Evolutionary conservation across 2,329 filamentous ascomycete species (phyloP).

Genomic region (Colletotrichum sp.): DNA sequence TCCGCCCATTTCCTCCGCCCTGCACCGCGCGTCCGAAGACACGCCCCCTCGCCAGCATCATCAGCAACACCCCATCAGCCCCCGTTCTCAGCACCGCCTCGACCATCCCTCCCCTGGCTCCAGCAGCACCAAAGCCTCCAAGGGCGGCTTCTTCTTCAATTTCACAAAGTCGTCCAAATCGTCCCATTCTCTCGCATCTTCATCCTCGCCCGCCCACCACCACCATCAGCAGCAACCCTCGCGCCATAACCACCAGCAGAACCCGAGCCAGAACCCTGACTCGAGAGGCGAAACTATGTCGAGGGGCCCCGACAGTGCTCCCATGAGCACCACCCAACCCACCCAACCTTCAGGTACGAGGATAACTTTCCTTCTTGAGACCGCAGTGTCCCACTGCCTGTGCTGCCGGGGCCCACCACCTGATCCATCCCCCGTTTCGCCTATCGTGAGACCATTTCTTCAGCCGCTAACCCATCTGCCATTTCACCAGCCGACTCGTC

Average conservation of each 20-base stretch:
- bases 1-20: conserved; percentile 30
- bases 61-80: conserved; percentile 27
- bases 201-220: conserved; percentile 23
- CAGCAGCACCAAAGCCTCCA: conserved; percentile 44
- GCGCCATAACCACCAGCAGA: conserved; percentile 25
- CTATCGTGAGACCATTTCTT: conserved; percentile 22
- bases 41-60: conserved; percentile 26
- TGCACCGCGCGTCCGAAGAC: conserved; percentile 25
- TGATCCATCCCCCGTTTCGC: conserved; percentile 22
- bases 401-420: conserved; percentile 16
- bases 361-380: conserved; percentile 21
- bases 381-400: conserved; percentile 18
- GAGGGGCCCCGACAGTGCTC: conserved; percentile 37
- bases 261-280: conserved; percentile 33
- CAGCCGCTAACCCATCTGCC: conserved; percentile 12
- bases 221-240: conserved; percentile 17
- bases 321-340: conserved; percentile 17
- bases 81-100: conserved; percentile 27
- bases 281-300: conserved; percentile 42
- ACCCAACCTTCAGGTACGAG: conserved; percentile 24
- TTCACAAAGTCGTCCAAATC: conserved; percentile 53
- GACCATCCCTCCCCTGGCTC: conserved; percentile 29
- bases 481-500: conserved; percentile 30
- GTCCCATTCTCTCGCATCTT: conserved; percentile 36
- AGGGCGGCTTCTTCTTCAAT: conserved; percentile 55